A percentile compares a stretch with the other conserved stretches of the same genome.
Evolutionary conservation across 768 basidiomycete genomes (phyloP).

Genomic region (Pisolithus sp.): DNA sequence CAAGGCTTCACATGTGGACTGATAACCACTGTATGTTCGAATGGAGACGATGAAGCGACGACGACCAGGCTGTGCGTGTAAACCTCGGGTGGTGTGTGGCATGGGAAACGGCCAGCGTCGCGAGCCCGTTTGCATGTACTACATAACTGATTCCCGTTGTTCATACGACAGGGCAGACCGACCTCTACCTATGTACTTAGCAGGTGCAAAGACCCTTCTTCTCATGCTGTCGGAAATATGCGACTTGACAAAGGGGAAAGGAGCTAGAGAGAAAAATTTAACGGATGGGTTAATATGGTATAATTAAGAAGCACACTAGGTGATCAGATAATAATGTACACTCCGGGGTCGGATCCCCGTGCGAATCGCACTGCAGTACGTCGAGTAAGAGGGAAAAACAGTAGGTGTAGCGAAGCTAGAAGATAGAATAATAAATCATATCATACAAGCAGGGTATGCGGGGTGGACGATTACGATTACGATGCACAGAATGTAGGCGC

Average conservation of each 20-base stretch:
- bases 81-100: too few species aligned
- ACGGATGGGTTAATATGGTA: slow-evolving; percentile 25
- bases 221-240: neutral
- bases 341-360: slow-evolving; percentile 8
- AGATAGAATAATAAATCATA: slow-evolving; percentile 17
- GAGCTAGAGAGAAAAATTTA: neutral
- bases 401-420: slow-evolving; percentile 20
- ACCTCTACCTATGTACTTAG: too few species aligned
- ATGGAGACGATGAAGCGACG: too few species aligned
- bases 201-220: too few species aligned
- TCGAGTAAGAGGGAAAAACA: slow-evolving; percentile 8
- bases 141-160: too few species aligned
- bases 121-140: too few species aligned
- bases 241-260: neutral
- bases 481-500: slow-evolving; percentile 10
- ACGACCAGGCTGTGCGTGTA: too few species aligned
- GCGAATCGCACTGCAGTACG: slow-evolving; percentile 2
- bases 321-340: slow-evolving; percentile 24
- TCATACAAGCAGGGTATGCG: slow-evolving; percentile 17
- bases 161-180: too few species aligned
- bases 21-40: too few species aligned
- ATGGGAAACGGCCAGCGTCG: too few species aligned
- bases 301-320: slow-evolving; percentile 25
- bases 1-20: too few species aligned
- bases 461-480: slow-evolving; percentile 23